These are phyloP conservation scores for Cytidiella melzeri DNA, from an alignment of 768 basidiomycete species.

Conservation along the genomic window DNA sequence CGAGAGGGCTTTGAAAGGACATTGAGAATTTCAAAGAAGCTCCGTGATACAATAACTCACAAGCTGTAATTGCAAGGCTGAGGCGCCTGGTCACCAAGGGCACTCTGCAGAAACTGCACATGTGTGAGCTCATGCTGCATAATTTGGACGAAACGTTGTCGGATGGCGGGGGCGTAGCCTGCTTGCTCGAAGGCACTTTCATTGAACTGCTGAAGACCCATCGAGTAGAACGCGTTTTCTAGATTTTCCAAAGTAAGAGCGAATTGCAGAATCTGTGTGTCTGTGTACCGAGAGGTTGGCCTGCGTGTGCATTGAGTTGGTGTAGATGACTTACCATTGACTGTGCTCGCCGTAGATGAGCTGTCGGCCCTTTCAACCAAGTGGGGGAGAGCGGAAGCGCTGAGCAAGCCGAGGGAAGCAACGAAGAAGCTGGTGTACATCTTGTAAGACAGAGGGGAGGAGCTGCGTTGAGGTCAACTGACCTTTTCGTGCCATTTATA, in stretches of 20 bases:
- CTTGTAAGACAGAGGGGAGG: background rate
- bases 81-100: constrained; percentile 39
- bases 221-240: constrained; percentile 37
- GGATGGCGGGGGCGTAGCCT: constrained; percentile 44
- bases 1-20: constrained; percentile 30
- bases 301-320: too few species aligned
- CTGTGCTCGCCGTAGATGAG: background rate
- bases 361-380: constrained; percentile 1
- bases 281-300: too few species aligned
- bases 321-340: constrained; percentile 11
- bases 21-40: background rate
- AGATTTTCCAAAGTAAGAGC: constrained; percentile 45
- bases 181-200: constrained; percentile 37
- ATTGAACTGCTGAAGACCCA: constrained; percentile 38
- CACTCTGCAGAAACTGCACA: constrained; percentile 42
- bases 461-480: too few species aligned
- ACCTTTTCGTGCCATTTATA: too few species aligned
- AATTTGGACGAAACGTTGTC: constrained; percentile 46
- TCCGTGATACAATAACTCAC: constrained; percentile 26
- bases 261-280: constrained; percentile 34
- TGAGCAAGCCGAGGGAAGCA: constrained; percentile 13
- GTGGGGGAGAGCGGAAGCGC: constrained; percentile 11
- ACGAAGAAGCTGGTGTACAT: constrained; percentile 5
- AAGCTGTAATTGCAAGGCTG: constrained; percentile 55
- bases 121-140: constrained; percentile 50